Base-by-base conservation (phyloP, 306 rosid genomes). In the Biancaea sappan region DNA sequence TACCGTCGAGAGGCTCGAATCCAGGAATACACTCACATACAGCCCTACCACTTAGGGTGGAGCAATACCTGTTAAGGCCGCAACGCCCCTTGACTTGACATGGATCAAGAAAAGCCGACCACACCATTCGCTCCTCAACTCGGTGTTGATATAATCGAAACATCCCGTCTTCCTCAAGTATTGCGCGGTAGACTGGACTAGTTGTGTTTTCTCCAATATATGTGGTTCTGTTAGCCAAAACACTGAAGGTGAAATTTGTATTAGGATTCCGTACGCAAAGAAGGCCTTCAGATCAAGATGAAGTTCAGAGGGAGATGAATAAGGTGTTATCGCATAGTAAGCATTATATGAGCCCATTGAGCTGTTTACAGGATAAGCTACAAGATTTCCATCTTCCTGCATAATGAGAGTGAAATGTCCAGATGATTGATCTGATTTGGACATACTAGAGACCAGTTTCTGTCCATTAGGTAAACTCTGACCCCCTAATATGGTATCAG, bases 11-110 rank as follows among this genome's bases (percentile, higher is more conserved):
- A 2, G 40, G 66, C 62, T 71, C 2, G 43, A 84, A 84, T 24
- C 87, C 80, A 44, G 72, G 87, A 68, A 25, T 80, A 73, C 84
- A 80, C 1, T 52, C 1, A n/a, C 87, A 84, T 2, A 1, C n/a
- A 50, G 56, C 74, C 14, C 35, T 7, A 5, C 64, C 41, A 1
- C 58, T 25, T 3, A 0, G 15, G 28, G 28, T 34, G 26, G 66
- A 52, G 72, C 84, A 84, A 8, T 80, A 84, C 53, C 82, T 79
- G 77, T 83, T 80, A 2, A 80, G 61, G 9, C 87, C 87, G 68
- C 84, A 80, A 14, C 65, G 4, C 8, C 84, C 82, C 2, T 67
- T 76, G n/a, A 83, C 37, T 19, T 28, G 50, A 68, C 87, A 80
- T 53, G 7, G 35, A 48, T 29, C 57, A 54, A 19, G 6, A 2